These are phyloP conservation scores for Adansonia digitata DNA, from an alignment of 345 rosid genomes.

Conservation along the genomic window DNA sequence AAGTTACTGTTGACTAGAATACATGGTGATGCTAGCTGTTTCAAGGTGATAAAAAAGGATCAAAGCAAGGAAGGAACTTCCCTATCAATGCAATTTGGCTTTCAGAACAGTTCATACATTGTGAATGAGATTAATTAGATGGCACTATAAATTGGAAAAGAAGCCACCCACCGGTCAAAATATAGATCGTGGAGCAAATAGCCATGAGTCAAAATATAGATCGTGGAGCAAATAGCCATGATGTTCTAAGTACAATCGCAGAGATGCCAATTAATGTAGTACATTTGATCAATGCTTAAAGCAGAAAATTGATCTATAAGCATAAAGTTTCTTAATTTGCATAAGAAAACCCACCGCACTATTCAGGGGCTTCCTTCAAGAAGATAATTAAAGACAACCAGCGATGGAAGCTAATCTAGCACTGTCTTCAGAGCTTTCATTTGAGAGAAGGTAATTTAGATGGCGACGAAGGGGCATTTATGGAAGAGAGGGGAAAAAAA, in stretches of 20 bases:
- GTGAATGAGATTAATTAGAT: background rate
- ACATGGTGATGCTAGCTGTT: background rate
- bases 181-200: background rate
- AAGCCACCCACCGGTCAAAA: slow-evolving; percentile 1
- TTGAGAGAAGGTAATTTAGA: slow-evolving; percentile 8
- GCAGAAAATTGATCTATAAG: background rate
- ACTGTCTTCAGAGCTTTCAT: no score
- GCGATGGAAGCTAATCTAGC: background rate
- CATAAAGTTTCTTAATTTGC: background rate
- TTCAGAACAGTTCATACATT: background rate
- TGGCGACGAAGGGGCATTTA: slow-evolving; percentile 23
- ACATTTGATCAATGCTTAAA: slow-evolving; percentile 4
- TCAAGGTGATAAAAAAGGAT: background rate
- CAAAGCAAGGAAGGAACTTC: background rate
- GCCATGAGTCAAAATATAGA: background rate
- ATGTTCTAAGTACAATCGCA: background rate
- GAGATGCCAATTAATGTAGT: background rate
- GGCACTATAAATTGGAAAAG: background rate
- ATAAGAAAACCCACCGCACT: background rate
- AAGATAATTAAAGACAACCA: background rate
- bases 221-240: background rate
- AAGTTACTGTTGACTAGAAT: slow-evolving; percentile 4
- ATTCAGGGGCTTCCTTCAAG: slow-evolving; percentile 11
- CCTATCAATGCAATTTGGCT: background rate
- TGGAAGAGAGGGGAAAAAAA: background rate